Evolutionary conservation across 2,329 filamentous ascomycete species (phyloP), one percentile per base, ranked within the genome.

Genomic region (Aureobasidium sp.): DNA sequence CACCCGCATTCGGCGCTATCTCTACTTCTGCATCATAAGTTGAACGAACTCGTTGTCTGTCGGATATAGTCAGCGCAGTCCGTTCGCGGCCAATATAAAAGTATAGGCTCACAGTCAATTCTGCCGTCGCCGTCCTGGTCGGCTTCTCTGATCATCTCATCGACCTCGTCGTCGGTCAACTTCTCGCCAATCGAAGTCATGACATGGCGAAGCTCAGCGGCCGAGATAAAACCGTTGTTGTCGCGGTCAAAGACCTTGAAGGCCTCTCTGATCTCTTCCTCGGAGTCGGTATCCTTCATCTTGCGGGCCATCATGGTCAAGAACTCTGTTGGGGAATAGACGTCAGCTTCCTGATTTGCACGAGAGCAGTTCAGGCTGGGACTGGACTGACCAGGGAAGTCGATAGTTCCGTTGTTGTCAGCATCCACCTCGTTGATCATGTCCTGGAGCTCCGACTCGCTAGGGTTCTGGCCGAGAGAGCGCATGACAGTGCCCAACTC

Each of bases 201-300:
- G 72, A 86, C 82, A 68, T 82, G 79, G 67, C 81, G 78, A 66
- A 87, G 77, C 73, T 86, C 84, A 55, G 82, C 81, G 59, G 82
- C 79, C 32, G 81, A 83, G 73, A 87, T 87, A 71, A 84, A 85
- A 66, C 84, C 84, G 71, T 83, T 85, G 73, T 82, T 82, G 70
- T 87, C 84, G 69, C 82, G 81, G 73, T 87, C 84, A 72, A 87
- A 86, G 69, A 86, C 83, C 73, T 82, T 80, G 79, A 86, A 87
- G 58, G 84, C 84, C 70, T 83, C 82, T 67, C 81, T 79, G 71
- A 86, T 85, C 74, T 87, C 84, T 72, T 84, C 79, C 72, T 86
- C 84, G 58, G 81, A 81, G 72, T 86, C 82, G 62, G 80, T 81
- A 68, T 83, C 80, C 74, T 81, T 82, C 75, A 83, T 83, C 69